Conservation (phyloP, 2,329 filamentous ascomycete genomes). For the Ceratocystis ficicola region DNA sequence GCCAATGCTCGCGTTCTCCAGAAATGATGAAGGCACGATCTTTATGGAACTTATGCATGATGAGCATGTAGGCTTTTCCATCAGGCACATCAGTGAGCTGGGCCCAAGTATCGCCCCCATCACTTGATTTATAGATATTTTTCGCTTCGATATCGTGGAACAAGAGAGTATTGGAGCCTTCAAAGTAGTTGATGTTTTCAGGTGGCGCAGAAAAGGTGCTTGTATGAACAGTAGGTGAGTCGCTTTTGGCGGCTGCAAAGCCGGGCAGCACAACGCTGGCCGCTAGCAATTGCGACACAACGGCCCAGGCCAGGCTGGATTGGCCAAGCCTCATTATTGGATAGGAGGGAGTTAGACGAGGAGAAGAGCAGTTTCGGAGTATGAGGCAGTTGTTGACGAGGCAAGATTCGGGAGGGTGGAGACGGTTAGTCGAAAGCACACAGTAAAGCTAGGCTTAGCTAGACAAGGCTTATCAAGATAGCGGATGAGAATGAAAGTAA, state of each 20-base stretch:
- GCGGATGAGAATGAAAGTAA: too few species aligned
- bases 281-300: conserved; percentile 18
- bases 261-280: conserved; percentile 13
- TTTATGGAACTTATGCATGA: conserved; percentile 67
- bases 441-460: not conserved
- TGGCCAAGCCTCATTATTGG: conserved; percentile 18
- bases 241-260: conserved; percentile 37
- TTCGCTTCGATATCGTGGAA: conserved; percentile 54
- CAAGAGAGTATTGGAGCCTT: conserved; percentile 71
- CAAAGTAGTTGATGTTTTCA: conserved; percentile 71
- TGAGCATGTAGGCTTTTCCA: conserved; percentile 49
- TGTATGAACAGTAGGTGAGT: conserved; percentile 52
- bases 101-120: conserved; percentile 71
- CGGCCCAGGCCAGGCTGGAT: conserved; percentile 16
- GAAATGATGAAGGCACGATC: conserved; percentile 73
- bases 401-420: not conserved
- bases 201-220: conserved; percentile 57
- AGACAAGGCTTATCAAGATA: too few species aligned
- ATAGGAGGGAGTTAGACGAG: not conserved
- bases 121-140: conserved; percentile 62
- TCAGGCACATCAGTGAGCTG: conserved; percentile 51
- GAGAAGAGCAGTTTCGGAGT: not conserved
- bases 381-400: not conserved
- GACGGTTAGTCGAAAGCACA: not conserved
- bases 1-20: conserved; percentile 57